Conservation (phyloP, 139 green algal species). For the Chlamydomonas sphaeroides region DNA sequence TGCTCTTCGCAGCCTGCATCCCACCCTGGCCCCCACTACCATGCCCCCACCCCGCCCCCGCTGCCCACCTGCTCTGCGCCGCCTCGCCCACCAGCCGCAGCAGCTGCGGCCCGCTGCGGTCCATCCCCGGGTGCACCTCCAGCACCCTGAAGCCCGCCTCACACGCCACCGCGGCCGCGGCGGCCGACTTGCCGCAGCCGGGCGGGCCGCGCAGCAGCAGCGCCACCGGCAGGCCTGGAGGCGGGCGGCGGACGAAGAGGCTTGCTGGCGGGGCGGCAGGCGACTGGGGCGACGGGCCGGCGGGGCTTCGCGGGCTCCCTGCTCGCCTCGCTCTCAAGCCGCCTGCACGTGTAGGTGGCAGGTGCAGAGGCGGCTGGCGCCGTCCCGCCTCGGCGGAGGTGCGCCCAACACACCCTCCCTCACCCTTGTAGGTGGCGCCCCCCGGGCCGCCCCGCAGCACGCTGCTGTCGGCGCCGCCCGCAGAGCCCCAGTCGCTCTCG, state of each 20-base stretch:
- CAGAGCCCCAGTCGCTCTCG: neutral
- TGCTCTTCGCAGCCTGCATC: neutral
- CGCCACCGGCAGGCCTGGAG: constrained; percentile 15
- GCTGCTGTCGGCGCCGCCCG: no score
- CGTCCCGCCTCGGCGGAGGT: no score
- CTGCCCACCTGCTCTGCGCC: constrained; percentile 41
- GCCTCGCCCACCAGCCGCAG: constrained; percentile 57
- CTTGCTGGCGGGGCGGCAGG: no score
- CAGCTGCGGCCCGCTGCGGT: constrained; percentile 55
- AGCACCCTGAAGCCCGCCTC: constrained; percentile 63
- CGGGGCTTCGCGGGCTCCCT: no score
- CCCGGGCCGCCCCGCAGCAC: no score
- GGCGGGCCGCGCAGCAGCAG: constrained; percentile 53
- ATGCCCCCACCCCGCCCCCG: neutral
- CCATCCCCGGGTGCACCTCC: constrained; percentile 60
- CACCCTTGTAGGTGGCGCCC: no score
- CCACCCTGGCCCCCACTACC: neutral
- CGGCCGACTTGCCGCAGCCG: constrained; percentile 62
- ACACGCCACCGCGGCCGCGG: constrained; percentile 48
- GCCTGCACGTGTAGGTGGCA: no score
- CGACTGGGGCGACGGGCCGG: no score
- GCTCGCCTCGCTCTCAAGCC: no score
- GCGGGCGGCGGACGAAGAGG: no score
- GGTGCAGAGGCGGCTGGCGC: no score
- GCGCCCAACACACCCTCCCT: no score